These are phyloP conservation scores for Paraconiothyrium sp. DNA, from an alignment of 2,329 filamentous ascomycete species.

Conservation along the genomic window DNA sequence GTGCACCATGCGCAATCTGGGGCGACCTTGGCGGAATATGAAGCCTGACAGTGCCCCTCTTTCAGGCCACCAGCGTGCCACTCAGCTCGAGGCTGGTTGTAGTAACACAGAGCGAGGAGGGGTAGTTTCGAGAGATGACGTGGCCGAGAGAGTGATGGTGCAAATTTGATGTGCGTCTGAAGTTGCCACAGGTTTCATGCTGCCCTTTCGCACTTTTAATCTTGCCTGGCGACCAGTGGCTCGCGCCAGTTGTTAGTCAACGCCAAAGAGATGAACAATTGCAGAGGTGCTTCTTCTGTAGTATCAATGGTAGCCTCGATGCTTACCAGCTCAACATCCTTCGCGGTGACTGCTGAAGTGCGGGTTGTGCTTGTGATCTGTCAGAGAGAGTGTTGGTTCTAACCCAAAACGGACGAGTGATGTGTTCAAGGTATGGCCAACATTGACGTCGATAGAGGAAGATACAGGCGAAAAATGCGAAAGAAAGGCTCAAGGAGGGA, in stretches of 20 bases:
- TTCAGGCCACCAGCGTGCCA: slow-evolving; percentile 8
- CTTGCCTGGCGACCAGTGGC: not conserved
- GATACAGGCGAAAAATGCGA: not conserved
- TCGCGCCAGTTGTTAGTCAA: not conserved
- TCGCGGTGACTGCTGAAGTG: slow-evolving; percentile 3
- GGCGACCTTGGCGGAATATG: not conserved
- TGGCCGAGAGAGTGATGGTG: not conserved
- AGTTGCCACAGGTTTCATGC: not conserved
- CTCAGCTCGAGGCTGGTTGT: not conserved
- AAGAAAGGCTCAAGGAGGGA: not conserved
- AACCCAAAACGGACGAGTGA: slow-evolving; percentile 12
- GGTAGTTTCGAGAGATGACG: not conserved
- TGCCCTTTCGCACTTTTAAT: not conserved
- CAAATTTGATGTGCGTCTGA: not conserved
- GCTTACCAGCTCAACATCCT: not conserved
- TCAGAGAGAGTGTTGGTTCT: slow-evolving; percentile 11
- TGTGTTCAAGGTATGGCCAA: slow-evolving; percentile 9
- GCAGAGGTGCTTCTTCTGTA: not conserved
- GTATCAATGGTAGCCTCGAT: not conserved
- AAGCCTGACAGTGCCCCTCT: slow-evolving; percentile 2
- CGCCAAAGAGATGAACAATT: not conserved
- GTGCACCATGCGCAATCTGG: not conserved
- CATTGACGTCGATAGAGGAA: slow-evolving; percentile 7
- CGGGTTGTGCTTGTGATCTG: slow-evolving; percentile 8
- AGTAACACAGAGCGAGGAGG: not conserved